Evolutionary conservation across 2,329 filamentous ascomycete genomes (phyloP), one percentile per base, ranked within the genome.

Genomic region (Zymoseptoria brevis): DNA sequence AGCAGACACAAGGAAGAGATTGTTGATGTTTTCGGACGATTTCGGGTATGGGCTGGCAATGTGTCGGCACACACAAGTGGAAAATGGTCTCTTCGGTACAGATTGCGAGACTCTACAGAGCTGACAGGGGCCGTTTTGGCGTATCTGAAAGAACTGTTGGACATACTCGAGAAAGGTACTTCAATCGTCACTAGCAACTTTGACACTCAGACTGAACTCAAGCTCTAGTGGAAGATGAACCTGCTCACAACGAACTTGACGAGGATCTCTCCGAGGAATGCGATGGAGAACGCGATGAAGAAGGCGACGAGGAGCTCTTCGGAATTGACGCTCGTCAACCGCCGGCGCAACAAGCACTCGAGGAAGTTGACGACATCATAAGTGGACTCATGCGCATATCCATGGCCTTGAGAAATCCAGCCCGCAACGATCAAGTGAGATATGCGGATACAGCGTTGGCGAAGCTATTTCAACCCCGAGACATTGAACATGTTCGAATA

Each of bases 41-140:
- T 73, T 58, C 69, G 68, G 26, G 57, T 73, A 1, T 75, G 72
- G 72, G 67, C 67, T 13, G 69, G 70, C 8, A 74, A 74, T 57
- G 67, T 71, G 35, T 70, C 71, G 8, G 72, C 72, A 19, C 71
- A 74, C 57, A 62, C 66, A 9, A 65, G 58, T 58, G 71, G 72
- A 8, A 60, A 64, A 50, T 59, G 68, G 26, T 74, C 71, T 0
- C 62, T 75, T 0, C 70, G 74, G 41, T 68, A 73, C 58, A 60
- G 69, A 19, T 63, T 74, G 4, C 66, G 72, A 49, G 70, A 74
- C 55, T 69, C 71, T 4, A 63, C 63, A 2, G 65, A 72, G 9
- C 59, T 73, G 19, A 45, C 54, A 7, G 29, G 1, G 7, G 50
- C 54, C 7, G 57, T 60, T 1, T 21, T 50, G 19, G 11, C 21